Conservation (phyloP, 192 early-diverging fungal genomes). For the Coemansia sp. region DNA sequence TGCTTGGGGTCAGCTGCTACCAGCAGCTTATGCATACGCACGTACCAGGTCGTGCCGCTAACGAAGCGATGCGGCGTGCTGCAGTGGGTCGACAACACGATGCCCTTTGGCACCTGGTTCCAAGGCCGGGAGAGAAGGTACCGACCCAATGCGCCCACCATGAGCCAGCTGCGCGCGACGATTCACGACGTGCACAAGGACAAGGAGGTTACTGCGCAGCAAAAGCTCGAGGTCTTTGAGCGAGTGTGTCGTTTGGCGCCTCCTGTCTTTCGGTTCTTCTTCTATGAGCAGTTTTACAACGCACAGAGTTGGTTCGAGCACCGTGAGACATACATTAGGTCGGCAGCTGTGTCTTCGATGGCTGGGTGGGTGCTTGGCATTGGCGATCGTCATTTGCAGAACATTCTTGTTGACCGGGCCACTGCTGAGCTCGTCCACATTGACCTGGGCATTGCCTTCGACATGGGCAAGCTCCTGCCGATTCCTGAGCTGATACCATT, state of each 20-base stretch:
- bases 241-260: conserved; percentile 52
- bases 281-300: conserved; percentile 72
- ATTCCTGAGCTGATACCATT: conserved; percentile 92
- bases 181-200: conserved; percentile 33
- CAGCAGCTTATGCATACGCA: conserved; percentile 52
- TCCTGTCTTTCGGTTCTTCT: conserved; percentile 71
- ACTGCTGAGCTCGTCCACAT: conserved; percentile 92
- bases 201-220: conserved; percentile 51
- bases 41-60: conserved; percentile 82
- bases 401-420: conserved; percentile 80
- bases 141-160: conserved; percentile 37
- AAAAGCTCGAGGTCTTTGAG: conserved; percentile 58
- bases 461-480: conserved; percentile 82
- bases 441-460: conserved; percentile 95
- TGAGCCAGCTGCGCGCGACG: conserved; percentile 42
- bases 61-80: conserved; percentile 89
- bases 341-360: conserved; percentile 82
- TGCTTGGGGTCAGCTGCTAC: conserved; percentile 2
- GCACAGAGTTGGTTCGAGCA: conserved; percentile 76
- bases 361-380: conserved; percentile 87
- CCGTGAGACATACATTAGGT: conserved; percentile 69
- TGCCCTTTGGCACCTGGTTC: conserved; percentile 66
- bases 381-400: conserved; percentile 91
- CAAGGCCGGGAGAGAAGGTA: conserved; percentile 60
- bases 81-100: conserved; percentile 88